Percentiles rank a stretch among this genome's conserved stretches.
phyloP scores from a whole-genome alignment of 768 basidiomycete genomes.

The Daedaleopsis sinensis region DNA sequence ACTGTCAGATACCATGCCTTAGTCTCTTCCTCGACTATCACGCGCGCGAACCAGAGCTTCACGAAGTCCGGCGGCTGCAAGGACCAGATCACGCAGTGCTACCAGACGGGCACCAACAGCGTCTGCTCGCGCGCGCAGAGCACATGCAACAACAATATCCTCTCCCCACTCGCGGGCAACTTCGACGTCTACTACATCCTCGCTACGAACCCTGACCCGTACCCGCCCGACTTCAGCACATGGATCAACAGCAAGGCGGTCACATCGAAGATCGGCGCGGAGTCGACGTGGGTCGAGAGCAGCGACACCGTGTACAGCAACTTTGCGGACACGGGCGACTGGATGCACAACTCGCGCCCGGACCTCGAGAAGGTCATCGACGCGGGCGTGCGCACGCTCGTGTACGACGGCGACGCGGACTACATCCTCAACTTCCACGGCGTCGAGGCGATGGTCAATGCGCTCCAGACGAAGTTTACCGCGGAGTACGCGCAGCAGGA shows the following conservation, averaged over 20 bases:
- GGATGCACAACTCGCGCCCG: slow-evolving; percentile 54
- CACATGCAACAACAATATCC: slow-evolving; percentile 60
- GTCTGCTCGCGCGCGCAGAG: slow-evolving; percentile 60
- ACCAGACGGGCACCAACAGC: slow-evolving; percentile 46
- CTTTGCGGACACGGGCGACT: slow-evolving; percentile 55
- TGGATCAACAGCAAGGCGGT: slow-evolving; percentile 34
- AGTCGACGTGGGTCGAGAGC: slow-evolving; percentile 44
- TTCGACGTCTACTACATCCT: slow-evolving; percentile 60
- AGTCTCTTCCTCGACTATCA: slow-evolving; percentile 46
- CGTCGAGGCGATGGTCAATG: slow-evolving; percentile 59
- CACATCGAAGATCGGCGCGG: slow-evolving; percentile 45
- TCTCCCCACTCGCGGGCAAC: slow-evolving; percentile 55
- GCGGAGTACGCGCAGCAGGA: slow-evolving; percentile 42
- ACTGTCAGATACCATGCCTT: slow-evolving; percentile 49
- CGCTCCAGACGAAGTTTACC: slow-evolving; percentile 50
- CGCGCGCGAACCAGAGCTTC: slow-evolving; percentile 47
- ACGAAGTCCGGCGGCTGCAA: slow-evolving; percentile 49
- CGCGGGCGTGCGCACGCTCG: slow-evolving; percentile 53
- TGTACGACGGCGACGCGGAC: slow-evolving; percentile 65
- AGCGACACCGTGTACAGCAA: slow-evolving; percentile 47
- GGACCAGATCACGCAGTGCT: slow-evolving; percentile 51
- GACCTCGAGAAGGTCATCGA: slow-evolving; percentile 60
- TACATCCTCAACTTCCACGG: slow-evolving; percentile 58
- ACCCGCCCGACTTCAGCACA: slow-evolving; percentile 41
- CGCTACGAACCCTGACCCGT: slow-evolving; percentile 45